These are phyloP conservation scores for Vachellia collinsii DNA, from an alignment of 306 rosid genomes.

Conservation along the genomic window DNA sequence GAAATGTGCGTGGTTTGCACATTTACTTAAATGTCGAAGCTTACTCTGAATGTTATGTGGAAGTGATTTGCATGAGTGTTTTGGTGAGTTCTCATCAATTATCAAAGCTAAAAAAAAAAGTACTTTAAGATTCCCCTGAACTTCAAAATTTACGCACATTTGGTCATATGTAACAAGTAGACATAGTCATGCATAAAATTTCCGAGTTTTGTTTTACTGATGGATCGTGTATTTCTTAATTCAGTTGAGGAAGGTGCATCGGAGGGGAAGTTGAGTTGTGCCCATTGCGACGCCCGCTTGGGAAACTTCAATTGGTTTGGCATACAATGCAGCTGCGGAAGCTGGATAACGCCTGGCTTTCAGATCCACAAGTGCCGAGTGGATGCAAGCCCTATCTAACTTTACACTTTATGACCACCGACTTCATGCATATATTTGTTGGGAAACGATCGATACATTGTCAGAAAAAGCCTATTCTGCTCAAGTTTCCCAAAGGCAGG, in stretches of 20 bases:
- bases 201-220: constrained; percentile 31
- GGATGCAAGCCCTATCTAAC: constrained; percentile 65
- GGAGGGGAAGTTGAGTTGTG: constrained; percentile 90
- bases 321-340: constrained; percentile 95
- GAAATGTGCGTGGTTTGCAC: constrained; percentile 2
- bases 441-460: not conserved
- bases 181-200: constrained; percentile 22
- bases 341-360: constrained; percentile 99
- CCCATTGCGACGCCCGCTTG: constrained; percentile 89
- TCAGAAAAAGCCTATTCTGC: constrained; percentile 29
- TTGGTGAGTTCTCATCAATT: not conserved
- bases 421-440: constrained; percentile 13
- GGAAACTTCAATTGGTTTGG: constrained; percentile 97
- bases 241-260: constrained; percentile 93
- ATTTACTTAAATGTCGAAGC: not conserved
- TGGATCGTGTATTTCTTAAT: constrained; percentile 25
- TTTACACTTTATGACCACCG: constrained; percentile 16
- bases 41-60: not conserved
- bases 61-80: not conserved
- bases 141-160: not conserved
- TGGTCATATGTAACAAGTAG: constrained; percentile 1
- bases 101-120: not conserved
- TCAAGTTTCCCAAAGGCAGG: constrained; percentile 35
- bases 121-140: not conserved
- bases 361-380: constrained; percentile 92